These are phyloP conservation scores for Lepidium aucheri DNA, from an alignment of 345 rosid genomes.

Conservation along the genomic window DNA sequence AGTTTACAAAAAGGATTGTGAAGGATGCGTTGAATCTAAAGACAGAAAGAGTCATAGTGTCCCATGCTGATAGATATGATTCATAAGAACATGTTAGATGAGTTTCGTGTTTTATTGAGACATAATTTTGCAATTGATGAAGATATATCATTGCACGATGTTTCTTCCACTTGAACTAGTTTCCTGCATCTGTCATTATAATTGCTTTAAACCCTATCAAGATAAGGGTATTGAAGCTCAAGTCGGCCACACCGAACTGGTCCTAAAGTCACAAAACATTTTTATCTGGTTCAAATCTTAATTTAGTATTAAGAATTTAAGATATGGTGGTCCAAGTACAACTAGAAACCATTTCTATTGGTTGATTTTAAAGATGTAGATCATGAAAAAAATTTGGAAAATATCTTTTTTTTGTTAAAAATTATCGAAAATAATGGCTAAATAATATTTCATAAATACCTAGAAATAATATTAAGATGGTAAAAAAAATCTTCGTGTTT, in stretches of 20 bases:
- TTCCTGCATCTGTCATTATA: conserved; percentile 31
- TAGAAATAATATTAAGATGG: not conserved
- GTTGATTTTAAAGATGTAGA: not conserved
- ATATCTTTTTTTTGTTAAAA: not conserved
- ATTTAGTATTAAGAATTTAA: not conserved
- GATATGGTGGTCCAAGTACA: conserved; percentile 9
- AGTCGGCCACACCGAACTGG: conserved; percentile 11
- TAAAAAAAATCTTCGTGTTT: not conserved
- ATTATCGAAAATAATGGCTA: too few species aligned
- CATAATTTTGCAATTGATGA: conserved; percentile 21
- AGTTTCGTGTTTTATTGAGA: conserved; percentile 22
- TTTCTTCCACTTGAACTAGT: conserved; percentile 25
- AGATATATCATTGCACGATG: conserved; percentile 16
- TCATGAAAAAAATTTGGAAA: not conserved
- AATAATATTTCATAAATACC: too few species aligned
- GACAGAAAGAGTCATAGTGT: conserved; percentile 21
- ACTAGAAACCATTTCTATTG: not conserved
- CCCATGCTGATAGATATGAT: conserved; percentile 32
- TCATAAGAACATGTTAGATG: conserved; percentile 16
- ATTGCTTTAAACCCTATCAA: conserved; percentile 14
- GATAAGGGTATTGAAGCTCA: conserved; percentile 12
- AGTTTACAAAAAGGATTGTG: not conserved
- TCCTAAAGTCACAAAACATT: not conserved
- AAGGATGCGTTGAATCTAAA: conserved; percentile 21
- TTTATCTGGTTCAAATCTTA: not conserved